Conservation (phyloP, 2,329 filamentous ascomycete genomes). For the Pseudogymnoascus sp. region DNA sequence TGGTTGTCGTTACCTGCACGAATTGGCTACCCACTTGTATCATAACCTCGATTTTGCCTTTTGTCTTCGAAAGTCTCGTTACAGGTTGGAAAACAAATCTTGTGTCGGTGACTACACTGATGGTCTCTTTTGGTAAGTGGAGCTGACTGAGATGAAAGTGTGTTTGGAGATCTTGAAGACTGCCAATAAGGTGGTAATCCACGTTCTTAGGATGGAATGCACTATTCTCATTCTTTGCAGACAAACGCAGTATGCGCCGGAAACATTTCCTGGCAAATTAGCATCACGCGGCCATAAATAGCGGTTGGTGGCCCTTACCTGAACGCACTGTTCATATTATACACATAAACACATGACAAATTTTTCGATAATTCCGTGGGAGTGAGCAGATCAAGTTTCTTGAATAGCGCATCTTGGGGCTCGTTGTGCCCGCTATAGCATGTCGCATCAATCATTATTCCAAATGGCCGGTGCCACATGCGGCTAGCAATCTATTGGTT, state of each 20-base stretch:
- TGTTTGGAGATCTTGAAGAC: constrained; percentile 53
- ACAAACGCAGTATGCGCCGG: constrained; percentile 52
- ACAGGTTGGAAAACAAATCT: constrained; percentile 58
- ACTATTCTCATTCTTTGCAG: constrained; percentile 50
- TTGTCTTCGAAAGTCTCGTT: constrained; percentile 57
- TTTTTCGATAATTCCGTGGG: constrained; percentile 53
- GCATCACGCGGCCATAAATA: not conserved
- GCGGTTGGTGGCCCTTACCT: constrained; percentile 39
- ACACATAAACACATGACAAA: constrained; percentile 55
- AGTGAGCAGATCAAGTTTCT: constrained; percentile 53
- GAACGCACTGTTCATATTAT: constrained; percentile 67
- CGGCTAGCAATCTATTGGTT: constrained; percentile 52
- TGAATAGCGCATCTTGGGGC: constrained; percentile 56
- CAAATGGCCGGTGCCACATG: constrained; percentile 62
- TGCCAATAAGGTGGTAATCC: constrained; percentile 58
- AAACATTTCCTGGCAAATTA: constrained; percentile 47
- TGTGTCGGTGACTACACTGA: constrained; percentile 58
- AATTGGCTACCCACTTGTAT: constrained; percentile 64
- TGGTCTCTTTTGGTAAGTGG: constrained; percentile 61
- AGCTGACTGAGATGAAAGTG: constrained; percentile 61
- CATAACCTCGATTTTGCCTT: constrained; percentile 60
- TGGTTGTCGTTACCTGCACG: constrained; percentile 59
- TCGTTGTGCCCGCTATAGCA: constrained; percentile 62
- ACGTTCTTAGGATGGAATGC: constrained; percentile 57
- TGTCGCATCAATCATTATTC: constrained; percentile 59